A percentile compares a stretch with the other conserved stretches of the same genome.
These are phyloP conservation scores for Teunomyces gatunensis DNA, from an alignment of 805 yeast species.

Conservation along the genomic window DNA sequence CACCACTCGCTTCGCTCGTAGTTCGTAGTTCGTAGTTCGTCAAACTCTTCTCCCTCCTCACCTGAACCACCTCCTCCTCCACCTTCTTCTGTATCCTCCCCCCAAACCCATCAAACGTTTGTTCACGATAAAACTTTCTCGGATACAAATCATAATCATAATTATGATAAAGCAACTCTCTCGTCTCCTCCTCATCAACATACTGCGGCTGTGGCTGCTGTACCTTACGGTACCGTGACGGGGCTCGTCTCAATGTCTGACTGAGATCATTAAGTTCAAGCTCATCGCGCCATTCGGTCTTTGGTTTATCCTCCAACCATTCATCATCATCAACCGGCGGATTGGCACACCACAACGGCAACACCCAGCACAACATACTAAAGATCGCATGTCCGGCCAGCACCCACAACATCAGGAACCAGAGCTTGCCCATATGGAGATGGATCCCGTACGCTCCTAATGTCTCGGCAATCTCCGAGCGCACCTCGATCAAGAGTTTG, in stretches of 20 bases:
- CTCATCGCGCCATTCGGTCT: constrained; percentile 11
- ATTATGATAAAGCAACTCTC: constrained; percentile 19
- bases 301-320: no score
- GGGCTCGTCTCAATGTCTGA: constrained; percentile 31
- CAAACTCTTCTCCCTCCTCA: constrained; percentile 1
- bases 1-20: background rate
- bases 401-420: constrained; percentile 43
- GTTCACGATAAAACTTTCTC: constrained; percentile 19
- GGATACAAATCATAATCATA: constrained; percentile 1
- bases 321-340: constrained; percentile 33
- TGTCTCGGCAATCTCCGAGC: constrained; percentile 23
- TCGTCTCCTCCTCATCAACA: constrained; percentile 19
- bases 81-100: background rate
- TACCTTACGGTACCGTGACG: constrained; percentile 13
- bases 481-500: constrained; percentile 20
- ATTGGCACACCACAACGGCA: constrained; percentile 52
- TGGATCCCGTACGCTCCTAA: constrained; percentile 48
- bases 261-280: constrained; percentile 37
- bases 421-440: constrained; percentile 39
- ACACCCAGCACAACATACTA: constrained; percentile 32
- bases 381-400: constrained; percentile 14
- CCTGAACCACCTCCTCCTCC: background rate
- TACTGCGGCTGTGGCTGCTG: background rate
- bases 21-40: background rate
- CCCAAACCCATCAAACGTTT: constrained; percentile 18